Evolutionary conservation across 2,329 filamentous ascomycete genomes (phyloP).

Genomic region (Phialophora tarda): DNA sequence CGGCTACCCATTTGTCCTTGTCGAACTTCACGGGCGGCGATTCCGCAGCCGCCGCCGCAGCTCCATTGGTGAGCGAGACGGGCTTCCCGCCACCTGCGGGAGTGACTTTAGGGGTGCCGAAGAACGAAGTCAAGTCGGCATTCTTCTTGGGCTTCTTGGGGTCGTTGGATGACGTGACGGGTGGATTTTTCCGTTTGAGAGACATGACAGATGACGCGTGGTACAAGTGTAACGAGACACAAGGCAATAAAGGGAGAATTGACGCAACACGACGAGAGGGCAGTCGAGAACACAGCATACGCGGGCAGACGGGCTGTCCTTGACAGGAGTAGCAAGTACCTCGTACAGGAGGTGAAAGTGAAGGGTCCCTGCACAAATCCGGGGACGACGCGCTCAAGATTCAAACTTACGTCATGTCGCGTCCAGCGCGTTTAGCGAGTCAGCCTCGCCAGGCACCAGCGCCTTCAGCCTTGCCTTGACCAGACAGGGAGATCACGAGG

Average conservation of each 20-base stretch:
- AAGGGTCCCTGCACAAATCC: background rate
- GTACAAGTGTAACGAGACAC: background rate
- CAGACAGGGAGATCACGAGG: no score
- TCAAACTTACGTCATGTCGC: conserved; percentile 1
- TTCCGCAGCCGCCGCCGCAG: conserved; percentile 31
- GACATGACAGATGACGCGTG: conserved; percentile 18
- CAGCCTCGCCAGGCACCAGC: background rate
- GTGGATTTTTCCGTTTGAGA: conserved; percentile 37
- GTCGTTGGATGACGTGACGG: conserved; percentile 48
- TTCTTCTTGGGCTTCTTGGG: conserved; percentile 76
- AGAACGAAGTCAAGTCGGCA: conserved; percentile 87
- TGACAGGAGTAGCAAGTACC: background rate
- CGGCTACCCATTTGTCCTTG: conserved; percentile 86
- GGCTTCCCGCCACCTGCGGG: conserved; percentile 41
- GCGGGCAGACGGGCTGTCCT: background rate
- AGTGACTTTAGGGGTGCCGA: conserved; percentile 68
- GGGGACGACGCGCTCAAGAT: conserved; percentile 2
- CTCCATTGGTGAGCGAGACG: conserved; percentile 40
- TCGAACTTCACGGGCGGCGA: conserved; percentile 67
- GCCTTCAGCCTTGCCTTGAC: background rate
- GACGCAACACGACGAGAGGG: background rate
- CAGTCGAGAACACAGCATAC: conserved; percentile 10
- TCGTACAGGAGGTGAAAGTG: no score
- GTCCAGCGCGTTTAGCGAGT: background rate
- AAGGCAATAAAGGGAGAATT: background rate